Evolutionary conservation across 1,139 yeast genomes (phyloP).

Genomic region (Debaryomyces udenii): DNA sequence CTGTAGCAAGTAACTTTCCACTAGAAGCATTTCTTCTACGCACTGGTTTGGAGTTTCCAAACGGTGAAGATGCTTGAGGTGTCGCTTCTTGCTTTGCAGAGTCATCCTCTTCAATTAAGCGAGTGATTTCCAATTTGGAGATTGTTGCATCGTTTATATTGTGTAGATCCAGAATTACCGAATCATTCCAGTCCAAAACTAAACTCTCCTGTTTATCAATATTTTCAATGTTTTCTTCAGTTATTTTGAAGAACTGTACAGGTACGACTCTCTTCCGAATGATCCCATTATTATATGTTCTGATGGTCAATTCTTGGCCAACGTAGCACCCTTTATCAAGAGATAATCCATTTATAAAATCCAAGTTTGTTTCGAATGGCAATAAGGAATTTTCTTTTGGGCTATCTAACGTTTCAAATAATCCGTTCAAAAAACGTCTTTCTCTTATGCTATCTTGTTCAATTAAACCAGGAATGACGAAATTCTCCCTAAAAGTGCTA

Average conservation of each 20-base stretch:
- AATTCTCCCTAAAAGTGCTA: slow-evolving; percentile 25
- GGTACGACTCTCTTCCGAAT: slow-evolving; percentile 84
- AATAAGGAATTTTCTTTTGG: slow-evolving; percentile 49
- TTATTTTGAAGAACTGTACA: slow-evolving; percentile 49
- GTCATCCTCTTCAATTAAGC: slow-evolving; percentile 17
- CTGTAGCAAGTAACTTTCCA: slow-evolving; percentile 61
- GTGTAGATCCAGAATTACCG: slow-evolving; percentile 21
- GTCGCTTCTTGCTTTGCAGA: slow-evolving; percentile 12
- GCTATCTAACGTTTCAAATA: slow-evolving; percentile 63
- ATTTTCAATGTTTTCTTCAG: slow-evolving; percentile 20
- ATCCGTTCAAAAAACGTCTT: slow-evolving; percentile 61
- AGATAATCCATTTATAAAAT: slow-evolving; percentile 79
- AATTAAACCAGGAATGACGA: slow-evolving; percentile 19
- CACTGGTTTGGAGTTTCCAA: slow-evolving; percentile 32
- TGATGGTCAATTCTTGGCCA: slow-evolving; percentile 92
- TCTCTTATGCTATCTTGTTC: slow-evolving; percentile 37
- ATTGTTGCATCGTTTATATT: slow-evolving; percentile 22
- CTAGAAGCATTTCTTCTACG: slow-evolving; percentile 45
- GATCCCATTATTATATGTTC: slow-evolving; percentile 83
- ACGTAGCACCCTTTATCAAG: slow-evolving; percentile 92
- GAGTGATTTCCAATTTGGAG: slow-evolving; percentile 29
- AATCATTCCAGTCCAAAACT: slow-evolving; percentile 19
- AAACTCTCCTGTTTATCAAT: slow-evolving; percentile 18
- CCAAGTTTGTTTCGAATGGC: slow-evolving; percentile 86
- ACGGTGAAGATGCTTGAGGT: slow-evolving; percentile 32